These are phyloP conservation scores for Eucalyptus decipiens DNA, from an alignment of 345 rosid genomes.

Conservation along the genomic window DNA sequence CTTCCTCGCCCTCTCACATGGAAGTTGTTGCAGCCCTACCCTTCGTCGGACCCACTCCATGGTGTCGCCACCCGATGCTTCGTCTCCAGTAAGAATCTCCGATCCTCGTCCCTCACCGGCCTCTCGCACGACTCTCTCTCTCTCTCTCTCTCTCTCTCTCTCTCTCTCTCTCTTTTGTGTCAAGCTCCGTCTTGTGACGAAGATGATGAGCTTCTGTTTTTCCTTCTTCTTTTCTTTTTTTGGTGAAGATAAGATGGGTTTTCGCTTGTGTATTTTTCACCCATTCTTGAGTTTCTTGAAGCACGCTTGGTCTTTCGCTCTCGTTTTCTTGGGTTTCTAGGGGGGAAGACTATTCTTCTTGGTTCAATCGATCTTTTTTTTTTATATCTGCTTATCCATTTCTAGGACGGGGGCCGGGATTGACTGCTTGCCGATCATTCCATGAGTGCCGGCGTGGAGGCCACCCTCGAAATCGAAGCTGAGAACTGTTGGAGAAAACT, in stretches of 20 bases:
- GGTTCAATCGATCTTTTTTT: not conserved
- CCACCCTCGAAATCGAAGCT: no score
- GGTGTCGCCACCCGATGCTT: conserved; percentile 9
- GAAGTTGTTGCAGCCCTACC: conserved; percentile 24
- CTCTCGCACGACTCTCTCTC: no score
- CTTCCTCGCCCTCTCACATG: conserved; percentile 18
- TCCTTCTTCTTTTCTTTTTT: not conserved
- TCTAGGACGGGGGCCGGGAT: not conserved
- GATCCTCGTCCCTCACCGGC: not conserved
- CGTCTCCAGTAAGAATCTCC: conserved; percentile 20
- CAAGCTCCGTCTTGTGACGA: not conserved
- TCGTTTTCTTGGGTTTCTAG: not conserved
- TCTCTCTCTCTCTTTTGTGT: no score
- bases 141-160: no score
- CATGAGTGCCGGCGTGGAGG: not conserved
- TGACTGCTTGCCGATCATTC: not conserved
- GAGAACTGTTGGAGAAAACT: no score
- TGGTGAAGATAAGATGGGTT: not conserved
- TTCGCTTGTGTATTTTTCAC: not conserved
- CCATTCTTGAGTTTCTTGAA: not conserved
- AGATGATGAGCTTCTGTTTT: not conserved
- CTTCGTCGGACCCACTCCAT: conserved; percentile 7
- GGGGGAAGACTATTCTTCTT: not conserved
- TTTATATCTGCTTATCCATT: not conserved
- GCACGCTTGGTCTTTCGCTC: not conserved